Percentiles rank a stretch among this genome's conserved stretches.
Conservation (phyloP, 495 filamentous ascomycete species). For the Hypoxylon cercidicola region DNA sequence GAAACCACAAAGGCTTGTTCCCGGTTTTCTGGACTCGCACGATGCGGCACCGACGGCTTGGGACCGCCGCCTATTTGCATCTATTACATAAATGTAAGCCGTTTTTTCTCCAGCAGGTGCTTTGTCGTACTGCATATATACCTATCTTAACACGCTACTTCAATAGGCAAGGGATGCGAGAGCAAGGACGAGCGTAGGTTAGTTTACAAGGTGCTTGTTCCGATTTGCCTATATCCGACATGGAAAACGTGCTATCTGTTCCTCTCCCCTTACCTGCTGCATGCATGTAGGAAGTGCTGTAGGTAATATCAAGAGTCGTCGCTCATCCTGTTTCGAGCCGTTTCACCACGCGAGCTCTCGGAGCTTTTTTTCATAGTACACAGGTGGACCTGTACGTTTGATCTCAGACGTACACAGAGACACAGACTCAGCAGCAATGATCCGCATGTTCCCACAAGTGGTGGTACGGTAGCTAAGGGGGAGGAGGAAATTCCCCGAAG, state of each 20-base stretch:
- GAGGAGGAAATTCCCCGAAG: constrained; percentile 2
- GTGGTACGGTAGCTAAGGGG: neutral
- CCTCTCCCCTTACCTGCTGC: too few species aligned
- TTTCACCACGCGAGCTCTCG: constrained; percentile 36
- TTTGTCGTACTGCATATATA: too few species aligned
- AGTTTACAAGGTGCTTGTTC: too few species aligned
- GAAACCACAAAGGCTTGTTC: constrained; percentile 3
- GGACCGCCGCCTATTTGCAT: neutral
- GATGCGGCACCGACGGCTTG: neutral
- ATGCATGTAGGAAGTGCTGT: neutral
- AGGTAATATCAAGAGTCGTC: constrained; percentile 3
- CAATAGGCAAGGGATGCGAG: too few species aligned
- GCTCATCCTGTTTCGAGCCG: constrained; percentile 21
- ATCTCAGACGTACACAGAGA: constrained; percentile 8
- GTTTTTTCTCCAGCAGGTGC: neutral
- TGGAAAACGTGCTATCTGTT: too few species aligned
- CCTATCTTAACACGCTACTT: too few species aligned
- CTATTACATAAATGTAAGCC: neutral
- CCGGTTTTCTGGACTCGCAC: constrained; percentile 35
- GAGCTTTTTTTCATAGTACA: constrained; percentile 14
- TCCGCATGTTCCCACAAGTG: neutral
- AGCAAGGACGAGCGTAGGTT: too few species aligned
- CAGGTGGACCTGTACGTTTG: neutral
- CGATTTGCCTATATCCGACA: too few species aligned
- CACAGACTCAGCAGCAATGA: neutral